phyloP scores from a whole-genome alignment of 139 green algal genomes.

The Closterium sp. region DNA sequence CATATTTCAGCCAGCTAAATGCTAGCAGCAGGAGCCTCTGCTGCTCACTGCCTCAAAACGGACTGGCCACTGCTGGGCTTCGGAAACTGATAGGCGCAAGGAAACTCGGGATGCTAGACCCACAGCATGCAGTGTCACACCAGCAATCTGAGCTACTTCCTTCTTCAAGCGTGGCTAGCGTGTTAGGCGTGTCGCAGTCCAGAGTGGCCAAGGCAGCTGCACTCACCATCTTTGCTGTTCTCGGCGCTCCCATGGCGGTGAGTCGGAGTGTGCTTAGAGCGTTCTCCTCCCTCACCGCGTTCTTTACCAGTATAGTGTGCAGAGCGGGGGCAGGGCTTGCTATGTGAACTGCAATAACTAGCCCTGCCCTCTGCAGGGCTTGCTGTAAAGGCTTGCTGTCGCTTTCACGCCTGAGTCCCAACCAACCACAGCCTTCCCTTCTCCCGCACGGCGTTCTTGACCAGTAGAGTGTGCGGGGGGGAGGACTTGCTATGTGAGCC shows the following conservation, averaged over 20 bases:
- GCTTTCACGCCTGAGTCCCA: too few species aligned
- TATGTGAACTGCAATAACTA: too few species aligned
- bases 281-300: too few species aligned
- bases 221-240: slow-evolving; percentile 44
- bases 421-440: neutral
- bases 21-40: neutral
- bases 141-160: neutral
- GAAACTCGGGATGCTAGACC: too few species aligned
- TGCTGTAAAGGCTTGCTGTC: too few species aligned
- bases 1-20: too few species aligned
- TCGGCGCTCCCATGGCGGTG: slow-evolving; percentile 46
- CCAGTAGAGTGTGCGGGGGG: too few species aligned
- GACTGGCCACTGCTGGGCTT: neutral
- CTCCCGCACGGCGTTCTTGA: neutral
- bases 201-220: neutral
- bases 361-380: too few species aligned
- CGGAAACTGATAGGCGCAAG: too few species aligned
- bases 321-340: neutral
- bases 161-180: neutral
- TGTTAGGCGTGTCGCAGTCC: neutral
- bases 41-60: neutral
- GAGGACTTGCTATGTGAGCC: too few species aligned
- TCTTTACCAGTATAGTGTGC: too few species aligned
- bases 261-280: neutral
- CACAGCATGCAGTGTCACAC: too few species aligned